Percentiles rank a stretch among this genome's conserved stretches.
phyloP scores from a whole-genome alignment of 441 rosid genomes.

The Rhodomyrtus psidioides region DNA sequence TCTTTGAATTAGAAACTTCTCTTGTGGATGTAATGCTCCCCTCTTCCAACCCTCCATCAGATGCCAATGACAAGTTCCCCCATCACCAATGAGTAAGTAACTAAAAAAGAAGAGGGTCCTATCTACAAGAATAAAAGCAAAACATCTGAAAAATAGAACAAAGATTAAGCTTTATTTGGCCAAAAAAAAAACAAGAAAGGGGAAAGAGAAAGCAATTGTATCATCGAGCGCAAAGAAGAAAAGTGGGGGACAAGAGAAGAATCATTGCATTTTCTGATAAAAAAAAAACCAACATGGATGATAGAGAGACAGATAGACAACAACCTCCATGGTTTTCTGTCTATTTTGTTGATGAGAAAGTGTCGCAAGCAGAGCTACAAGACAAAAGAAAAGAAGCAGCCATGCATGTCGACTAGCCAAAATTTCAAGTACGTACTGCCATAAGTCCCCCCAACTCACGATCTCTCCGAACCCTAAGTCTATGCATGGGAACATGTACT shows the following conservation, averaged over 20 bases:
- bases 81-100: not conserved
- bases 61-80: not conserved
- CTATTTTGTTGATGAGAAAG: not conserved
- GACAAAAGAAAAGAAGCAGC: not conserved
- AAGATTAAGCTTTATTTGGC: not conserved
- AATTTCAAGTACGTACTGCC: not conserved
- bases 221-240: not conserved
- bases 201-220: not conserved
- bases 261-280: not conserved
- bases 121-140: not conserved
- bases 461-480: not conserved
- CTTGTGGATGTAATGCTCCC: not conserved
- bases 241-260: constrained; percentile 11
- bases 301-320: not conserved
- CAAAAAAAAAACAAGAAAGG: no score
- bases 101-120: not conserved
- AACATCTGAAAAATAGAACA: not conserved
- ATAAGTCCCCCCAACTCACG: not conserved
- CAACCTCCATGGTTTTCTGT: not conserved
- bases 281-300: constrained; percentile 24
- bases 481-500: not conserved
- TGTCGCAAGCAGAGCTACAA: not conserved
- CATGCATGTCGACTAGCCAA: not conserved
- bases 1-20: not conserved
- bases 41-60: not conserved